These are phyloP conservation scores for Neurospora sp. DNA, from an alignment of 495 filamentous ascomycete genomes.

Conservation along the genomic window DNA sequence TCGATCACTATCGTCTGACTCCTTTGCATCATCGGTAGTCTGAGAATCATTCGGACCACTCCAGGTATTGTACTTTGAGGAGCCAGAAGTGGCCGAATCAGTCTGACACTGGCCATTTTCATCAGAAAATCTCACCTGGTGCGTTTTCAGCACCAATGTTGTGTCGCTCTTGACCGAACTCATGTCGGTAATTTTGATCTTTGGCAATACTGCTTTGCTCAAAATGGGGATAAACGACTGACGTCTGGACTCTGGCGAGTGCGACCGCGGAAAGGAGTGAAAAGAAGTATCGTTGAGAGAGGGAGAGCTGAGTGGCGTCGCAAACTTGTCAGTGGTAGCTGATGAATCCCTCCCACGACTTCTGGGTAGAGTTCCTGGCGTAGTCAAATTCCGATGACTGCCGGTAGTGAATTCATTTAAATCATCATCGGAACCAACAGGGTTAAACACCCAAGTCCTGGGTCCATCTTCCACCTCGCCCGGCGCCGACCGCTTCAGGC, in stretches of 20 bases:
- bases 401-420: constrained; percentile 2
- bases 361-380: background rate
- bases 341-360: constrained; percentile 5
- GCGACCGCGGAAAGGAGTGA: constrained; percentile 15
- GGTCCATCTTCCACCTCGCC: background rate
- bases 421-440: background rate
- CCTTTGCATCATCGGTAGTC: background rate
- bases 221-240: background rate
- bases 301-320: constrained; percentile 13
- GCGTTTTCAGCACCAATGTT: background rate
- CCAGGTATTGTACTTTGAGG: background rate
- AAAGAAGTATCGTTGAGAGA: constrained; percentile 12
- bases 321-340: constrained; percentile 12
- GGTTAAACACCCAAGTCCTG: background rate
- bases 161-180: background rate
- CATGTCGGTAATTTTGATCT: background rate
- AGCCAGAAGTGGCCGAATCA: background rate
- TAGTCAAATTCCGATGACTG: background rate
- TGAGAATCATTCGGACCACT: background rate
- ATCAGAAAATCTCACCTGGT: background rate
- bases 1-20: background rate
- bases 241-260: background rate
- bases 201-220: background rate
- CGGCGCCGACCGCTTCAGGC: constrained; percentile 14
- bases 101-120: background rate